These are phyloP conservation scores for Epichloe coenophiala DNA, from an alignment of 2,329 filamentous ascomycete species.

Conservation along the genomic window DNA sequence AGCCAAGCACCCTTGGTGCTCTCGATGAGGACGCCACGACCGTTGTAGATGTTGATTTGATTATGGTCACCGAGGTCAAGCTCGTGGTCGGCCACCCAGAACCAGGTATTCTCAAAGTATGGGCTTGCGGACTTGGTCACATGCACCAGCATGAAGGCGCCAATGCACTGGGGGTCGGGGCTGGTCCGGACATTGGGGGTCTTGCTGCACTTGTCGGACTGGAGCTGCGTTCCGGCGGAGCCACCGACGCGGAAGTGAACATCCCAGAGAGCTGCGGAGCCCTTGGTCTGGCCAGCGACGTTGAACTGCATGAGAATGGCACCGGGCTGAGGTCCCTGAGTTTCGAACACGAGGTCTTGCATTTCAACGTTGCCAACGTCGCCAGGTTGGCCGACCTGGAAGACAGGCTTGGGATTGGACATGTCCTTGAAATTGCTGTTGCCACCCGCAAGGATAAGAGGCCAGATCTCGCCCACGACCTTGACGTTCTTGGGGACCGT, in stretches of 20 bases:
- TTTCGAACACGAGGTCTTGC: conserved; percentile 75
- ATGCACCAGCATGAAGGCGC: conserved; percentile 58
- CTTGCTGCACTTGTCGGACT: conserved; percentile 69
- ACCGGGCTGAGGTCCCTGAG: conserved; percentile 68
- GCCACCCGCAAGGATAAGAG: conserved; percentile 74
- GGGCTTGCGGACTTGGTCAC: conserved; percentile 48
- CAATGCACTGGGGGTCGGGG: conserved; percentile 56
- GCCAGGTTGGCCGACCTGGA: conserved; percentile 67
- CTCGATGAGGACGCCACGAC: conserved; percentile 71
- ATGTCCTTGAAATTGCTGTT: conserved; percentile 56
- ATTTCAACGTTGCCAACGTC: conserved; percentile 76
- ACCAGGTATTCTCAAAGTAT: conserved; percentile 83
- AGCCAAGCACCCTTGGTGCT: conserved; percentile 64
- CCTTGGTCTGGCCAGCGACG: conserved; percentile 51
- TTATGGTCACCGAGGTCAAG: conserved; percentile 61
- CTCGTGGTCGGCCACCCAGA: conserved; percentile 85
- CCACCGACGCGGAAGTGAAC: conserved; percentile 92
- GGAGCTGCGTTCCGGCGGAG: conserved; percentile 67
- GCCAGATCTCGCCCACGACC: conserved; percentile 87
- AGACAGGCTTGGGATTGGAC: conserved; percentile 66
- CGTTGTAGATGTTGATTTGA: conserved; percentile 80
- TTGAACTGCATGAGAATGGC: conserved; percentile 92
- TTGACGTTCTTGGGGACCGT: conserved; percentile 65
- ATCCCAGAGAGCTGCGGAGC: conserved; percentile 78
- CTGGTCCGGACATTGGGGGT: conserved; percentile 48